Conservation (phyloP, 2,329 filamentous ascomycete species). For the Colletotrichum sojae region DNA sequence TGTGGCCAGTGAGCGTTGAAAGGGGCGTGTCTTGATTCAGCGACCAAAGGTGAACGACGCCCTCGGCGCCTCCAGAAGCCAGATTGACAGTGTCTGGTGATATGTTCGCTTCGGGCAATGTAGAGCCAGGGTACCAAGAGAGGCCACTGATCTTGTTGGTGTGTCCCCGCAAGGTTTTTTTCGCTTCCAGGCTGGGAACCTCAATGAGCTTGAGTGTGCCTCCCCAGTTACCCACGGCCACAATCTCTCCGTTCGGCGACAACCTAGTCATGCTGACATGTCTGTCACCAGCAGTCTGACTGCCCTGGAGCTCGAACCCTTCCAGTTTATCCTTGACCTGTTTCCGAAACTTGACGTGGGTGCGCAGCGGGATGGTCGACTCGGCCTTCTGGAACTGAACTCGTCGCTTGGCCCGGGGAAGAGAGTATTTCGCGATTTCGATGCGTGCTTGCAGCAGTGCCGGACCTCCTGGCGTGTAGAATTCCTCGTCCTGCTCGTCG, state of each 20-base stretch:
- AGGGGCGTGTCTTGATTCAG: conserved; percentile 88
- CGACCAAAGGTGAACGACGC: conserved; percentile 91
- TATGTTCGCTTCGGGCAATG: conserved; percentile 77
- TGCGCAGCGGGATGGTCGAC: conserved; percentile 85
- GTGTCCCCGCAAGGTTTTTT: conserved; percentile 83
- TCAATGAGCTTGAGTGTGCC: conserved; percentile 89
- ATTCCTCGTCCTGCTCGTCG: conserved; percentile 87
- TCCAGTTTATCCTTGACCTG: conserved; percentile 86
- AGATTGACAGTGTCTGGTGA: conserved; percentile 84
- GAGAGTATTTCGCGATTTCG: conserved; percentile 85
- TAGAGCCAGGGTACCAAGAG: conserved; percentile 90
- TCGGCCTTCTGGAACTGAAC: conserved; percentile 85
- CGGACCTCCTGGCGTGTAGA: conserved; percentile 87
- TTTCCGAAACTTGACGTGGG: conserved; percentile 93
- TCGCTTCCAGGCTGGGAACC: conserved; percentile 85
- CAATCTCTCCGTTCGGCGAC: conserved; percentile 84
- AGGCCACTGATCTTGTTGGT: conserved; percentile 91
- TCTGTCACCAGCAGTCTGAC: conserved; percentile 91
- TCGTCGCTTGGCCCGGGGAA: conserved; percentile 85
- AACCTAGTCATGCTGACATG: conserved; percentile 94
- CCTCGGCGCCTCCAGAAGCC: conserved; percentile 91
- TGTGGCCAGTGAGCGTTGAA: conserved; percentile 85
- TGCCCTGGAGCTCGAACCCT: conserved; percentile 91
- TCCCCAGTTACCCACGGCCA: conserved; percentile 94
- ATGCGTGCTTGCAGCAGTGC: conserved; percentile 82